Evolutionary conservation across 495 filamentous ascomycete species (phyloP), one percentile per base, ranked within the genome.

Genomic region (Xylaria telfairii): DNA sequence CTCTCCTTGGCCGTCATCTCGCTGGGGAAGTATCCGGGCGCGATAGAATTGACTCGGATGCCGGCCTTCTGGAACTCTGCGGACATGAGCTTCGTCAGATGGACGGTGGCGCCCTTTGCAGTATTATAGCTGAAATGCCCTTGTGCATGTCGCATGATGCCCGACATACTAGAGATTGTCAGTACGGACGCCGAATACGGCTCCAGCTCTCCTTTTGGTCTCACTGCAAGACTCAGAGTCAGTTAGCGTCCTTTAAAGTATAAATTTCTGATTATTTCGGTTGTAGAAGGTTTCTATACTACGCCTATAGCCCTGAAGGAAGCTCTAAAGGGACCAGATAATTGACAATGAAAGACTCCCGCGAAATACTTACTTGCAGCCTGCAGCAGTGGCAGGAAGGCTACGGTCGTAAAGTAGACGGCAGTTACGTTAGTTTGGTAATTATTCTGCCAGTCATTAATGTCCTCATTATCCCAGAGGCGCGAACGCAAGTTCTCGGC

Each of bases 1-100:
- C 82, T 85, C 69, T 83, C 80, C 56, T 84, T 84, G 51, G 87
- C 82, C 64, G 90, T 92, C 89, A 92, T 87, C 79, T 91, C 88
- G 41, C 78, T 83, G 9, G 88, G 88, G 69, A 90, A 91, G 71
- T 90, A 79, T 7, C 91, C 91, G 28, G 91, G 90, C 19, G 89
- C 87, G 56, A 92, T 81, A 0, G 87, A 87, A 81, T 92, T 92
- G 49, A 84, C 83, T 24, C 83, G 81, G 41, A 93, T 91, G 37
- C 83, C 78, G 61, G 87, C 89, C 47, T 82, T 79, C 13, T 81
- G 83, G 51, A 91, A 79, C 32, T 70, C 76, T 0, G 84, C 87
- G 17, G 86, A 81, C 56, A 91, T 79, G 71, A 86, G 81, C 83
- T 92, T 92, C 41, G 89, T 87, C 71, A 92, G 66, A 53, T 91